Evolutionary conservation across 1,284 basidiomycete genomes (phyloP).

Genomic region (Peniophora sp.): DNA sequence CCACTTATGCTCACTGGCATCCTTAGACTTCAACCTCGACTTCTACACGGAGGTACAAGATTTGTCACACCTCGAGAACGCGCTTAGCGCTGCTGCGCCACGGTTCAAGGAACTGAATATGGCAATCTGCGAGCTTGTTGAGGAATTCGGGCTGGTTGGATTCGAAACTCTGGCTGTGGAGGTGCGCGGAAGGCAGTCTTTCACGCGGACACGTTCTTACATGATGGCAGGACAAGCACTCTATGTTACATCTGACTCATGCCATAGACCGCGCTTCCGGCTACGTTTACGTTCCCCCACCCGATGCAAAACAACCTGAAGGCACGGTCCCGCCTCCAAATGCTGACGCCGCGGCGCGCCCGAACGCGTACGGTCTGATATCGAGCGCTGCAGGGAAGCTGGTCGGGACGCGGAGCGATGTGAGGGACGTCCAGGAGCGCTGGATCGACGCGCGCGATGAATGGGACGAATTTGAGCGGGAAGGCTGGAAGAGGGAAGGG

Average conservation of each 20-base stretch:
- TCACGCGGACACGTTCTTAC: not conserved
- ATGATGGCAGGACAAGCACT: conserved; percentile 72
- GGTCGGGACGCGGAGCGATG: conserved; percentile 47
- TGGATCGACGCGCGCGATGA: conserved; percentile 77
- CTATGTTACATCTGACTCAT: conserved; percentile 82
- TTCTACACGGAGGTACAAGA: conserved; percentile 99
- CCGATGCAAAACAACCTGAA: conserved; percentile 39
- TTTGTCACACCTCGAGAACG: conserved; percentile 79
- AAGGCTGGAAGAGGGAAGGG: conserved; percentile 62
- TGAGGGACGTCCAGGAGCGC: conserved; percentile 81
- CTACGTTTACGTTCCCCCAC: conserved; percentile 72
- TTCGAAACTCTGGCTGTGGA: conserved; percentile 98
- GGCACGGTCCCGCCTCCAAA: conserved; percentile 37
- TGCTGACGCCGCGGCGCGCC: conserved; percentile 38
- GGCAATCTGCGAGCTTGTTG: conserved; percentile 86
- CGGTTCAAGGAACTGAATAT: conserved; percentile 78
- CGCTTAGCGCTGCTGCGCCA: conserved; percentile 58
- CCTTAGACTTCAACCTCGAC: conserved; percentile 93
- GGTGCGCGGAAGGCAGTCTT: conserved; percentile 31
- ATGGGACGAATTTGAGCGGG: conserved; percentile 73
- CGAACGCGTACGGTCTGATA: conserved; percentile 63
- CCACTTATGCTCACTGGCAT: not conserved
- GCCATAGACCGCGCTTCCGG: conserved; percentile 86
- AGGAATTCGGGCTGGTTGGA: conserved; percentile 91
- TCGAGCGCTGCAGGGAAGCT: conserved; percentile 56